Percentiles rank a stretch among this genome's conserved stretches.
These are phyloP conservation scores for Teunomyces gatunensis DNA, from an alignment of 805 yeast species.

Conservation along the genomic window DNA sequence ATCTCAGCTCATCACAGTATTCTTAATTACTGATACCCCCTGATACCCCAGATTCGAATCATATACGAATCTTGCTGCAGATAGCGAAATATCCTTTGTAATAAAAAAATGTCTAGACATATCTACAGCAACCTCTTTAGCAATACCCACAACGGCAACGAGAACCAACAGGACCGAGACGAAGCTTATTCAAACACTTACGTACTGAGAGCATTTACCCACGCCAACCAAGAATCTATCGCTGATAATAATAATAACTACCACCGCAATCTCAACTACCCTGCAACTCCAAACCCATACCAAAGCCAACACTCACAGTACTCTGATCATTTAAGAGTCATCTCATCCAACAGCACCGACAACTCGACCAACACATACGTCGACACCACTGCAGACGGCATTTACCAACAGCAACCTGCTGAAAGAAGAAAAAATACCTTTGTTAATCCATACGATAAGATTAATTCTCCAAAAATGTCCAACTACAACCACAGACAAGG, in stretches of 20 bases:
- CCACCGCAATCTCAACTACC: conserved; percentile 3
- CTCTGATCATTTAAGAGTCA: conserved; percentile 7
- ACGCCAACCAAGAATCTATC: background rate
- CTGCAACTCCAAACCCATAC: conserved; percentile 4
- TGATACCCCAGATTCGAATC: conserved; percentile 1
- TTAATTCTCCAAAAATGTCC: background rate
- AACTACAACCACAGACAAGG: background rate
- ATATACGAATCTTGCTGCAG: background rate
- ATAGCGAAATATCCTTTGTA: background rate
- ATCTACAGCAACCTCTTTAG: conserved; percentile 5
- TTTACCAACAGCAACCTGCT: conserved; percentile 9
- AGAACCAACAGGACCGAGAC: conserved; percentile 3
- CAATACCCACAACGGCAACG: background rate
- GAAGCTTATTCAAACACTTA: conserved; percentile 5
- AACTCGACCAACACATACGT: conserved; percentile 12
- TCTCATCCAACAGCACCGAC: conserved; percentile 8
- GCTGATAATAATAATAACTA: background rate
- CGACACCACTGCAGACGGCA: conserved; percentile 4
- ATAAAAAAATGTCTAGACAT: conserved; percentile 10
- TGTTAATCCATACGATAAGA: background rate
- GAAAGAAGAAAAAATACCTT: conserved; percentile 3
- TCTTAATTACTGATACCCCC: conserved; percentile 1
- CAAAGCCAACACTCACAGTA: conserved; percentile 4
- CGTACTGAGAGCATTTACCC: conserved; percentile 4
- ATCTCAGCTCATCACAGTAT: background rate